Base-by-base conservation (phyloP, 768 basidiomycete genomes). In the Termitomyces sp. region DNA sequence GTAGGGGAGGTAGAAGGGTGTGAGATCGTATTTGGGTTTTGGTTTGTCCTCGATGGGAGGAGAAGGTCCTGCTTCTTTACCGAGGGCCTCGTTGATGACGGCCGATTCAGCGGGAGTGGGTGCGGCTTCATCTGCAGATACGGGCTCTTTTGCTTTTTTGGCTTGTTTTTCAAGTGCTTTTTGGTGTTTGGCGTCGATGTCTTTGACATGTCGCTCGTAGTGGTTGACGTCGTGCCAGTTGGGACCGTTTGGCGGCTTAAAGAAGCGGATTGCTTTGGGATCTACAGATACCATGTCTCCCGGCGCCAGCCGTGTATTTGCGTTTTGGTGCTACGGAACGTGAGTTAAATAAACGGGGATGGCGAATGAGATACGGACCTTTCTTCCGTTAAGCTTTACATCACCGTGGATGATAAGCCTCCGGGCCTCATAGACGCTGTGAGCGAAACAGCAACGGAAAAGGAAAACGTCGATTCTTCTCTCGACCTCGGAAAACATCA, bases 401-500 rank as follows among this genome's bases (percentile, higher is more conserved):
- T 89, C 79, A 0, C 95, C 94, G 57, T 93, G 90, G 19, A 94
- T 77, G 62, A 98, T 88, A 63, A 98, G 71, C 59, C 88, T 74
- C 63, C 94, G 78, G 3, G 97, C 97, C 63, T 93, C 88, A 70
- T 94, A 97, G 46, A 95, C 88, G 66, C 90, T 94, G 59, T 84
- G 81, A 28, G 87, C 88, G 62, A 98, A 86, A 68, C 95, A 96
- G 55, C 83, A 82, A 47, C 95, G 77, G 73, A 98, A 98, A 49
- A 98, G 73, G 68, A 98, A 83, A 44, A 93, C 87, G 66, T 99
- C 97, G 68, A 99, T 81, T 70, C 97, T 71, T 67, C 94, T 80
- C 77, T 99, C 97, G n/a, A 98, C 80, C 71, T 98, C 93, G 0
- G 83, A 70, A 69, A 95, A 91, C 91, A 98, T 95, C 80, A 99